Evolutionary conservation across 2,329 filamentous ascomycete genomes (phyloP).

Genomic region (Lachnum nothofagi): DNA sequence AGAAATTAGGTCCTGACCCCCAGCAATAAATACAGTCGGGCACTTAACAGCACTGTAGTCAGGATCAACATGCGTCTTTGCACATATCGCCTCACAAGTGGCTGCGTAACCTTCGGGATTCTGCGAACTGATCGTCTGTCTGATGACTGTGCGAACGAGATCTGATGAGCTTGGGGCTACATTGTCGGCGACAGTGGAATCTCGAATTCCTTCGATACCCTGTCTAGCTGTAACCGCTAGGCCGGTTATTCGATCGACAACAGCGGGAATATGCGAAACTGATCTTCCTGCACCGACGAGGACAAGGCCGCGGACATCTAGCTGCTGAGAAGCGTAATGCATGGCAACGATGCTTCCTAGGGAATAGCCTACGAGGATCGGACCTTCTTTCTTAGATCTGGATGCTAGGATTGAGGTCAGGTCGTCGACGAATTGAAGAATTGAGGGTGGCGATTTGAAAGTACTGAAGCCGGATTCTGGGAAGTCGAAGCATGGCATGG

Average conservation of each 20-base stretch:
- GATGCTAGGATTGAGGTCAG: constrained; percentile 12
- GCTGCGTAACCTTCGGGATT: constrained; percentile 32
- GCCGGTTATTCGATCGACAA: constrained; percentile 31
- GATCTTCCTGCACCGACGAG: constrained; percentile 34
- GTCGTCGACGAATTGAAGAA: constrained; percentile 16
- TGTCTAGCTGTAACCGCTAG: constrained; percentile 27
- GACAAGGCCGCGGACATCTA: constrained; percentile 28
- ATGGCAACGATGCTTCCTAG: constrained; percentile 35
- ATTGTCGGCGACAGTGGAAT: constrained; percentile 30
- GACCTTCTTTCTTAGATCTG: constrained; percentile 2
- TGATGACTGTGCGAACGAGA: constrained; percentile 23
- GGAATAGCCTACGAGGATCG: constrained; percentile 34
- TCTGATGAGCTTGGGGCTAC: constrained; percentile 27
- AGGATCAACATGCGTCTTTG: constrained; percentile 30
- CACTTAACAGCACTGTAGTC: constrained; percentile 31
- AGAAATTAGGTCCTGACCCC: constrained; percentile 32
- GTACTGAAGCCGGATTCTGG: constrained; percentile 19
- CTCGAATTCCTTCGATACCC: constrained; percentile 29
- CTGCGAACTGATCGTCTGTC: constrained; percentile 31
- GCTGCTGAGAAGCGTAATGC: constrained; percentile 33
- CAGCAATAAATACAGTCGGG: constrained; percentile 30
- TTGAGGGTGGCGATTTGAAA: constrained; percentile 14
- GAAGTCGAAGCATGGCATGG: constrained; percentile 20
- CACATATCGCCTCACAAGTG: constrained; percentile 32
- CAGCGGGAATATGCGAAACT: constrained; percentile 29